Conservation (phyloP, 2,329 filamentous ascomycete genomes). For the Rutstroemia sp. region DNA sequence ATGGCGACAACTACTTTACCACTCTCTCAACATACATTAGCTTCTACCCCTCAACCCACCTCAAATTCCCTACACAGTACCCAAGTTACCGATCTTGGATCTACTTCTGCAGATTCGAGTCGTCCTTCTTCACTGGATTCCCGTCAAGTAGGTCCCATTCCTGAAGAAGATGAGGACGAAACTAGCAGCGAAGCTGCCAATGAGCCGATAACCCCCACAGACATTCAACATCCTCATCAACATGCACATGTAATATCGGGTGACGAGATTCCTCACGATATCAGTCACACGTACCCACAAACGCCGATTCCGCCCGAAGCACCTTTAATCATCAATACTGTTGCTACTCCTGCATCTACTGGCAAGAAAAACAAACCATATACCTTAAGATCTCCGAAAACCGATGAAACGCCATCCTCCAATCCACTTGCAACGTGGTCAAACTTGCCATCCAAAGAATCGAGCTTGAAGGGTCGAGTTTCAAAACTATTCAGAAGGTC, state of each 20-base stretch:
- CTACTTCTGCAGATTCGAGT: constrained; percentile 12
- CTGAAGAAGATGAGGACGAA: constrained; percentile 48
- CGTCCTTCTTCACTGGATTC: constrained; percentile 21
- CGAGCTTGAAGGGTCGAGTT: constrained; percentile 13
- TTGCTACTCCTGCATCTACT: constrained; percentile 14
- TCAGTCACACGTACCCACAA: constrained; percentile 1
- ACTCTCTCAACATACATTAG: constrained; percentile 3
- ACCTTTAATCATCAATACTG: constrained; percentile 20
- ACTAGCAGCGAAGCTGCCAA: constrained; percentile 51
- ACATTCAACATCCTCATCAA: constrained; percentile 48
- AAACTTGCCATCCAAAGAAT: constrained; percentile 9
- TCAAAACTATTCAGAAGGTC: constrained; percentile 19
- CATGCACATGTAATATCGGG: constrained; percentile 32
- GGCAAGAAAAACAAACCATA: neutral
- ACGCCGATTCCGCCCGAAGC: neutral
- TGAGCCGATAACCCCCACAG: constrained; percentile 56
- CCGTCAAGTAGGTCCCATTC: constrained; percentile 44
- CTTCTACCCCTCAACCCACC: neutral
- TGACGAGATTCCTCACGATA: constrained; percentile 2
- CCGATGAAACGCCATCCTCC: neutral
- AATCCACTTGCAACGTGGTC: constrained; percentile 10
- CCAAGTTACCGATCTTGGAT: neutral
- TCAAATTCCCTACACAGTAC: constrained; percentile 5
- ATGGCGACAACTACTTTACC: constrained; percentile 2
- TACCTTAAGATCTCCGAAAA: constrained; percentile 2